These are phyloP conservation scores for Nicotiana tabacum DNA, from an alignment of 257 asterid species.

Conservation along the genomic window DNA sequence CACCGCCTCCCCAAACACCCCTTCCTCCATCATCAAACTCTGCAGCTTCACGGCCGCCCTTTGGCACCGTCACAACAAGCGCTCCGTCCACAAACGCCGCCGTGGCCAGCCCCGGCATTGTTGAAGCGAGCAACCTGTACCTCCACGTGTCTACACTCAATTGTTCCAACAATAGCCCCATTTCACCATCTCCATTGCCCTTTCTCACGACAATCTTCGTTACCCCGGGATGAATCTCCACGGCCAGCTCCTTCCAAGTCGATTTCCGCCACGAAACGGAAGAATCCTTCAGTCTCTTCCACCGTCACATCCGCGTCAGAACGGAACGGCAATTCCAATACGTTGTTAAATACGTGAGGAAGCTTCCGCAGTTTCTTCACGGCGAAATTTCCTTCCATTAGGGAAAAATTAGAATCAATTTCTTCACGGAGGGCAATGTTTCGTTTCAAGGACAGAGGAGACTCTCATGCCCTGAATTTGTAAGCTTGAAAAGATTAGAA, in stretches of 20 bases:
- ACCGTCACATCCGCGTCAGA: conserved; percentile 54
- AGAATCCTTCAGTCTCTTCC: conserved; percentile 40
- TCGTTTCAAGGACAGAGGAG: conserved; percentile 14
- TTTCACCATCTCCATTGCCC: background rate
- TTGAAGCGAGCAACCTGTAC: conserved; percentile 40
- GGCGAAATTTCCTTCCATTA: conserved; percentile 23
- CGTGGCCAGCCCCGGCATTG: conserved; percentile 43
- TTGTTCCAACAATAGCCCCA: conserved; percentile 36
- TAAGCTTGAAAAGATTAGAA: conserved; percentile 7
- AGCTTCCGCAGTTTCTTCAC: conserved; percentile 46
- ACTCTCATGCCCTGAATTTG: conserved; percentile 22
- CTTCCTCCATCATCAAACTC: conserved; percentile 14
- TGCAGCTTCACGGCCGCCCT: conserved; percentile 14
- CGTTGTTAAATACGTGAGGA: conserved; percentile 65
- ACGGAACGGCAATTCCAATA: conserved; percentile 50
- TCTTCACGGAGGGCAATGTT: conserved; percentile 2
- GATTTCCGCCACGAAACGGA: conserved; percentile 36
- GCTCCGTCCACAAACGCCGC: conserved; percentile 34
- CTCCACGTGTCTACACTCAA: conserved; percentile 56
- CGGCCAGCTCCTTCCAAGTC: conserved; percentile 21
- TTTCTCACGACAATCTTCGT: conserved; percentile 52
- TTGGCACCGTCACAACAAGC: conserved; percentile 56
- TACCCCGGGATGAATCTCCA: conserved; percentile 65
- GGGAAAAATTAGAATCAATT: background rate
- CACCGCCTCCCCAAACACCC: conserved; percentile 27